phyloP scores from a whole-genome alignment of 2,329 filamentous ascomycete genomes.

The Trichoderma pleuroti region DNA sequence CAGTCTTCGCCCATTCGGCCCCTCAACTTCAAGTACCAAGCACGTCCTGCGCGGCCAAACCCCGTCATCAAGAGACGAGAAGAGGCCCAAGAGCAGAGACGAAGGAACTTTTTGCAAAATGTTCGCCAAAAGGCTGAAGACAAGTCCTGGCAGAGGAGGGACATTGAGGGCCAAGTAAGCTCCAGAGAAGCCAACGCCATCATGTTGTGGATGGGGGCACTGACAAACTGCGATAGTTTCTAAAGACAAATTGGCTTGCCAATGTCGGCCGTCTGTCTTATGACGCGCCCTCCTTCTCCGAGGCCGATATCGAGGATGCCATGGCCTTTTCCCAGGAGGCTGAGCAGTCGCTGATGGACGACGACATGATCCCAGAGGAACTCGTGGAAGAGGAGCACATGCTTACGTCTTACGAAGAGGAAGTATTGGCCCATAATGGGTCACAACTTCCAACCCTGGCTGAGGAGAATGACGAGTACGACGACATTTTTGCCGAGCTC shows the following conservation, averaged over 20 bases:
- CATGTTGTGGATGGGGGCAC: background rate
- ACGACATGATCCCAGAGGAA: conserved; percentile 53
- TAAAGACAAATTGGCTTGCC: conserved; percentile 36
- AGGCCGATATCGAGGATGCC: conserved; percentile 52
- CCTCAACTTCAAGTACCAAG: conserved; percentile 48
- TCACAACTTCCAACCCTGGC: conserved; percentile 38
- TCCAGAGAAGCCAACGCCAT: background rate
- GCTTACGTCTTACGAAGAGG: conserved; percentile 45
- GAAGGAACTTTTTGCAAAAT: conserved; percentile 66
- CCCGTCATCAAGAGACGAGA: conserved; percentile 60
- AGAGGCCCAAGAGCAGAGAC: conserved; percentile 59
- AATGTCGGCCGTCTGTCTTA: conserved; percentile 32
- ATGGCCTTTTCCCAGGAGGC: conserved; percentile 35
- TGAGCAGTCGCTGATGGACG: conserved; percentile 28
- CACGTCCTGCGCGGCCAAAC: conserved; percentile 58
- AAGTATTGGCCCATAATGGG: conserved; percentile 23
- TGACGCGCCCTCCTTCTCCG: conserved; percentile 41
- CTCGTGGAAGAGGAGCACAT: conserved; percentile 53
- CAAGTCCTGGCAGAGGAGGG: conserved; percentile 55
- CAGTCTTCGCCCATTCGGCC: conserved; percentile 45
- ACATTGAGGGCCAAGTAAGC: conserved; percentile 55
- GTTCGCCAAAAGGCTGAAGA: conserved; percentile 60
- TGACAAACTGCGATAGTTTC: conserved; percentile 27
- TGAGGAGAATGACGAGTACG: conserved; percentile 55
- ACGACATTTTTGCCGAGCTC: conserved; percentile 53